A percentile compares a stretch with the other conserved stretches of the same genome.
Evolutionary conservation across 2,329 filamentous ascomycete genomes (phyloP).

Genomic region (Daldinia eschscholtzii): DNA sequence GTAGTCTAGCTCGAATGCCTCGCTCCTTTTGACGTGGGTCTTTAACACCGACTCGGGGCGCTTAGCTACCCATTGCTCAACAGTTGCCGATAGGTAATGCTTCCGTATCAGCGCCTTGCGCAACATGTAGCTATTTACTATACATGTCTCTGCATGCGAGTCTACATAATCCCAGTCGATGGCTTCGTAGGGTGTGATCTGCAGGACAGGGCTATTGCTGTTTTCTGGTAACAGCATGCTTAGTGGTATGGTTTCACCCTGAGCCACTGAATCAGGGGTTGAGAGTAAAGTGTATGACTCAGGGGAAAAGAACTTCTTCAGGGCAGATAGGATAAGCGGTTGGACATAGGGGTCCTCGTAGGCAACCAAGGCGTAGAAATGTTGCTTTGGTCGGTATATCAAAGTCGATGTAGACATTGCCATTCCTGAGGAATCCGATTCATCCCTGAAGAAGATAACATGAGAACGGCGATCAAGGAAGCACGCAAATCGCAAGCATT

Average conservation of each 20-base stretch:
- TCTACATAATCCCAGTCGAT: slow-evolving; percentile 85
- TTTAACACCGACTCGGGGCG: slow-evolving; percentile 77
- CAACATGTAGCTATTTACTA: slow-evolving; percentile 93
- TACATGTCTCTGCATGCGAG: slow-evolving; percentile 68
- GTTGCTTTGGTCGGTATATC: slow-evolving; percentile 50
- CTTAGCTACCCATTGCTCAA: slow-evolving; percentile 88
- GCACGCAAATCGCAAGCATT: slow-evolving; percentile 29
- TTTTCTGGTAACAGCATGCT: slow-evolving; percentile 55
- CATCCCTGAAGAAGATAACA: slow-evolving; percentile 42
- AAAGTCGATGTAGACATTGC: slow-evolving; percentile 36
- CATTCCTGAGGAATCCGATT: slow-evolving; percentile 34
- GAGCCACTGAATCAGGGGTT: slow-evolving; percentile 53
- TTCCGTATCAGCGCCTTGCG: slow-evolving; percentile 97
- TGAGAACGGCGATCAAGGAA: slow-evolving; percentile 36
- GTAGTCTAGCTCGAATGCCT: slow-evolving; percentile 95
- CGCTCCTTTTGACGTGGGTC: slow-evolving; percentile 79
- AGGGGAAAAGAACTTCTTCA: slow-evolving; percentile 71
- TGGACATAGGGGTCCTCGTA: slow-evolving; percentile 94
- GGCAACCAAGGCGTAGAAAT: slow-evolving; percentile 78
- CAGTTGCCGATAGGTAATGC: slow-evolving; percentile 88
- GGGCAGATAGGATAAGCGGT: slow-evolving; percentile 81
- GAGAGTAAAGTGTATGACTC: slow-evolving; percentile 68
- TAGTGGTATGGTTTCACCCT: slow-evolving; percentile 53
- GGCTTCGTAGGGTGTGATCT: slow-evolving; percentile 88
- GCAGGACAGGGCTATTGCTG: slow-evolving; percentile 68